Percentiles rank a stretch among this genome's conserved stretches.
These are phyloP conservation scores for Fusarium ramigenum DNA, from an alignment of 2,329 filamentous ascomycete species.

Conservation along the genomic window DNA sequence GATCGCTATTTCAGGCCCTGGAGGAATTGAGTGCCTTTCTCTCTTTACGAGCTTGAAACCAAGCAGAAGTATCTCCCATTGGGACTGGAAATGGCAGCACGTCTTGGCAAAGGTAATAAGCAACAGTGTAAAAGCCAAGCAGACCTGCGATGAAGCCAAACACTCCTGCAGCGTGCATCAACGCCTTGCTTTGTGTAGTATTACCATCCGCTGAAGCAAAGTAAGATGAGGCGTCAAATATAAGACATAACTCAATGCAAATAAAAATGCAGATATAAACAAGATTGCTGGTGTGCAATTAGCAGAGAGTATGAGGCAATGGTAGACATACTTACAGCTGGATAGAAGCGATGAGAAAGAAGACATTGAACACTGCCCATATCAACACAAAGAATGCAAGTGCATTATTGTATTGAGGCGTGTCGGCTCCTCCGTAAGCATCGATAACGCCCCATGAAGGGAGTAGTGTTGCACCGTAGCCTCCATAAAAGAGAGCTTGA, in stretches of 20 bases:
- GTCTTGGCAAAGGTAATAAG: slow-evolving; percentile 40
- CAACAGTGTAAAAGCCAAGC: slow-evolving; percentile 36
- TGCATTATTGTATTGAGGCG: slow-evolving; percentile 37
- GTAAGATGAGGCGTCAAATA: slow-evolving; percentile 31
- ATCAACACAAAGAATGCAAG: slow-evolving; percentile 42
- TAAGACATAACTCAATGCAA: slow-evolving; percentile 35
- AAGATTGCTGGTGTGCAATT: slow-evolving; percentile 28
- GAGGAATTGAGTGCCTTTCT: background rate
- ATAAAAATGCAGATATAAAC: slow-evolving; percentile 38
- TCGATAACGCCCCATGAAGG: slow-evolving; percentile 36
- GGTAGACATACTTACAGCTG: slow-evolving; percentile 18
- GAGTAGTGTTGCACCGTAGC: slow-evolving; percentile 37
- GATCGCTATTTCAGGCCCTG: background rate
- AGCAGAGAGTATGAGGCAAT: background rate
- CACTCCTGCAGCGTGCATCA: slow-evolving; percentile 35
- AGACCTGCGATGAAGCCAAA: slow-evolving; percentile 40
- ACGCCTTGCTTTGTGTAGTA: background rate
- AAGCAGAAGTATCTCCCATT: slow-evolving; percentile 36
- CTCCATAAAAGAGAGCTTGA: slow-evolving; percentile 41
- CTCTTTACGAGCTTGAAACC: slow-evolving; percentile 12
- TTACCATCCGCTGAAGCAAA: slow-evolving; percentile 38
- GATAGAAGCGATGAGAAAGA: slow-evolving; percentile 39
- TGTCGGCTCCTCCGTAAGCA: slow-evolving; percentile 32
- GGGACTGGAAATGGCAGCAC: slow-evolving; percentile 36
- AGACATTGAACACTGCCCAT: slow-evolving; percentile 43